Conservation (phyloP, 768 basidiomycete genomes). For the Tricholoma sp. region DNA sequence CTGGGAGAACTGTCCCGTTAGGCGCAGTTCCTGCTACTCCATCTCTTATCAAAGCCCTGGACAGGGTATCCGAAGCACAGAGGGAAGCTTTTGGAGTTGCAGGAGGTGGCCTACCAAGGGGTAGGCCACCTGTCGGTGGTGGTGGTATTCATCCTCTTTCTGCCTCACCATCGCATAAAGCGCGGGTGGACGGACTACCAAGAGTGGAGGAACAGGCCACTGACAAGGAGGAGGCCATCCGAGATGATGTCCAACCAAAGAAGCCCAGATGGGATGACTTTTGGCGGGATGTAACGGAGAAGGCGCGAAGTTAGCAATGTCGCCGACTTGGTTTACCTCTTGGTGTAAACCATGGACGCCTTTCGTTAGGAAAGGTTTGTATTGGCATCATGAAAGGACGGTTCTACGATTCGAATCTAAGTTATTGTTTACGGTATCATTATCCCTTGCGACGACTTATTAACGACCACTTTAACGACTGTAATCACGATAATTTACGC, state of each 20-base stretch:
- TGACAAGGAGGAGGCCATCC: slow-evolving; percentile 7
- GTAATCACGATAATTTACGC: neutral
- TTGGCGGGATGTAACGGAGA: slow-evolving; percentile 39
- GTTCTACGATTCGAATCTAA: neutral
- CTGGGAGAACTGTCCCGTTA: slow-evolving; percentile 4
- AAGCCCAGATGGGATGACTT: slow-evolving; percentile 37
- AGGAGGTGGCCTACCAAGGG: neutral
- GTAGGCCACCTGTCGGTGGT: neutral
- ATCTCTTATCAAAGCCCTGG: slow-evolving; percentile 58
- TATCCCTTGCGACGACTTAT: neutral
- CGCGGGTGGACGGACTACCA: slow-evolving; percentile 9
- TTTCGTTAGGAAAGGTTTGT: neutral
- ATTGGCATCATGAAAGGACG: neutral
- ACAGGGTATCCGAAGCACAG: slow-evolving; percentile 54
- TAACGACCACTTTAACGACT: neutral
- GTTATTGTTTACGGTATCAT: neutral
- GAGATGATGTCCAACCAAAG: slow-evolving; percentile 8
- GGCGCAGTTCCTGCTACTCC: slow-evolving; percentile 56
- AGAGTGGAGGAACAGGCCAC: slow-evolving; percentile 9
- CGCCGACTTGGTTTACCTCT: neutral
- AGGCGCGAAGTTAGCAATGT: slow-evolving; percentile 17
- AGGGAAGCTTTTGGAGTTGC: slow-evolving; percentile 36
- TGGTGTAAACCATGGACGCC: neutral
- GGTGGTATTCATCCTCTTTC: neutral
- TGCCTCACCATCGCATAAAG: neutral